Evolutionary conservation across 169 alveolate genomes (phyloP), one percentile per base, ranked within the genome.

Genomic region (Pseudocohnilembus persalinus): DNA sequence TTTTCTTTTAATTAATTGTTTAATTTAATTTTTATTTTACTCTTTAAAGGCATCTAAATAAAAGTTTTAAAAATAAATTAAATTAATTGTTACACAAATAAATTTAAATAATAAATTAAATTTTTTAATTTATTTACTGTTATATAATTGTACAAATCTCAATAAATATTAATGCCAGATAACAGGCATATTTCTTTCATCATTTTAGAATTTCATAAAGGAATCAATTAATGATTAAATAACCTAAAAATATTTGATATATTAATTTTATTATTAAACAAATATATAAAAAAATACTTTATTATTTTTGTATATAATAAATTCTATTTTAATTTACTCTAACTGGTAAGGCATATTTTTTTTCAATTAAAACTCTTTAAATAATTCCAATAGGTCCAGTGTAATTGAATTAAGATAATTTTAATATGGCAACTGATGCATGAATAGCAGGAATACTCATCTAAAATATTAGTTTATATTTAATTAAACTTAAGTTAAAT

Each of bases 101-200:
- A 49, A 49, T 11, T 49, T 20, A 49, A 11, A 49, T 11, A 49
- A 49, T 49, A 49, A 79, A 80, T 88, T 81, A 30, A 4, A 77
- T 31, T 74, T 31, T 0, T 88, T 87, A 31, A 76, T 83, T 75
- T 93, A 86, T 74, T 91, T 90, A 29, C 84, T 81, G 87, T 96
- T 91, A 92, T 98, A 98, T 83, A 92, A 89, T 88, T 93, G 95
- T 27, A 96, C 96, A 76, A 98, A 97, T 49, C 93, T 90, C 29
- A 97, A 93, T 16, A 98, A 90, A 30, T 98, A 93, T 83, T 98
- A 96, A 84, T 98, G 99, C 99, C 99, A 98, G 33, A 97, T 91
- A 74, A 98, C 99, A 30, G 99, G 99, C 88, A 98, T 94, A 76
- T 91, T 93, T 75, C 93, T 91, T 77, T 81, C 87, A 64, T 93